phyloP scores from a whole-genome alignment of 768 basidiomycete species.

The Galerina marginata region DNA sequence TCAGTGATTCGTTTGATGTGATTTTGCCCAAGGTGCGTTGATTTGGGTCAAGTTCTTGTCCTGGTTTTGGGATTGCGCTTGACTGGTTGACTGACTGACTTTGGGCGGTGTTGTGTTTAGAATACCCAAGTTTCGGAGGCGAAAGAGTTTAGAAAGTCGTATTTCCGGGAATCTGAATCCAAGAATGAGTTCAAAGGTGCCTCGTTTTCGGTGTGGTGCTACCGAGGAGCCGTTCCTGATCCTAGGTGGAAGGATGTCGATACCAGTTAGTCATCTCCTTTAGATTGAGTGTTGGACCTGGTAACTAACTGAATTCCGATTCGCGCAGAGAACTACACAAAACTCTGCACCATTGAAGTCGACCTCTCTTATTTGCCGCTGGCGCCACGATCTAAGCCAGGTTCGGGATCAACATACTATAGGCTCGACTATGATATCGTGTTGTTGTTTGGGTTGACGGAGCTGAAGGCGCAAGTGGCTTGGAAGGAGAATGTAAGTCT shows the following conservation, averaged over 20 bases:
- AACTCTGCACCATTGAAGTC: constrained; percentile 34
- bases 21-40: constrained; percentile 46
- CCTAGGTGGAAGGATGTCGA: constrained; percentile 37
- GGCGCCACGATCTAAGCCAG: constrained; percentile 17
- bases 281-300: not conserved
- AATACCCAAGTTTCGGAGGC: constrained; percentile 50
- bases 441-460: constrained; percentile 57
- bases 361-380: constrained; percentile 30
- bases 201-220: constrained; percentile 30
- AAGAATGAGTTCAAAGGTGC: constrained; percentile 26
- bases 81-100: not conserved
- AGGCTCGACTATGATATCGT: constrained; percentile 47
- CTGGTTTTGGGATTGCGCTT: not conserved
- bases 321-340: constrained; percentile 31
- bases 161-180: constrained; percentile 32
- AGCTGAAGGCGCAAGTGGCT: constrained; percentile 54
- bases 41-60: too few relatives aligned
- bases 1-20: constrained; percentile 46
- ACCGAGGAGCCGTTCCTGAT: constrained; percentile 27
- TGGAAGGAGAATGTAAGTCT: constrained; percentile 53
- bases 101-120: constrained; percentile 26
- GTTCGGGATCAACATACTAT: constrained; percentile 31
- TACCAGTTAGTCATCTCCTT: constrained; percentile 23
- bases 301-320: not conserved
- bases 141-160: constrained; percentile 48